These are phyloP conservation scores for Oxytropis ochrocephala DNA, from an alignment of 306 rosid genomes.

Conservation along the genomic window DNA sequence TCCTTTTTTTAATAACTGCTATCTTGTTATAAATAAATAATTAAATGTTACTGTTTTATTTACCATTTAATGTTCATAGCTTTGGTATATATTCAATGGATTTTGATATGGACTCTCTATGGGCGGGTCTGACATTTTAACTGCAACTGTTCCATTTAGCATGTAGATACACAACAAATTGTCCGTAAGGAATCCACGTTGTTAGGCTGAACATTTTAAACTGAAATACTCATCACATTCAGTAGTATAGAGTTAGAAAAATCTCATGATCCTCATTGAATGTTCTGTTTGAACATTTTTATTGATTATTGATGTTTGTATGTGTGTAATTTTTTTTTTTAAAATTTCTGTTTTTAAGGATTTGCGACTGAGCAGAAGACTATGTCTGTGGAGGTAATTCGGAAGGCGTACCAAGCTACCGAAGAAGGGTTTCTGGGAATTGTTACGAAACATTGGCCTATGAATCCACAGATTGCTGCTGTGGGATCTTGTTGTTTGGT, in stretches of 20 bases:
- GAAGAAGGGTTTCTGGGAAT: slow-evolving; percentile 85
- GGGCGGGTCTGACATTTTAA: not conserved
- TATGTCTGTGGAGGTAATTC: slow-evolving; percentile 79
- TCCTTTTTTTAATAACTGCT: not conserved
- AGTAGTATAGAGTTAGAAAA: not conserved
- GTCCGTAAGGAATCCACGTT: too few relatives aligned
- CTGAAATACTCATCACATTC: not conserved
- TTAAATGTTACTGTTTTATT: not conserved
- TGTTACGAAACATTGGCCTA: slow-evolving; percentile 74
- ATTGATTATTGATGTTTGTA: slow-evolving; percentile 2
- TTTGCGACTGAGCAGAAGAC: slow-evolving; percentile 77
- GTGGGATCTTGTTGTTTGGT: slow-evolving; percentile 91
- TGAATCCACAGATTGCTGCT: slow-evolving; percentile 89
- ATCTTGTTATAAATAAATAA: not conserved
- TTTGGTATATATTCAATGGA: not conserved
- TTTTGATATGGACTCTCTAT: not conserved
- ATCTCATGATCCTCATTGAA: not conserved
- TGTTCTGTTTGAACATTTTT: slow-evolving; percentile 5
- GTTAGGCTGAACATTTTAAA: not conserved
- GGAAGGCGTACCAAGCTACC: slow-evolving; percentile 88
- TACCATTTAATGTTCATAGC: not conserved
- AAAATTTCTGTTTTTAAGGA: slow-evolving; percentile 37
- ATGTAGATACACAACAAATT: not conserved
- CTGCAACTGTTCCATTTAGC: not conserved
- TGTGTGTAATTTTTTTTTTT: not conserved